Evolutionary conservation across 2,329 filamentous ascomycete species (phyloP).

Genomic region (Cordyceps tenuipes): DNA sequence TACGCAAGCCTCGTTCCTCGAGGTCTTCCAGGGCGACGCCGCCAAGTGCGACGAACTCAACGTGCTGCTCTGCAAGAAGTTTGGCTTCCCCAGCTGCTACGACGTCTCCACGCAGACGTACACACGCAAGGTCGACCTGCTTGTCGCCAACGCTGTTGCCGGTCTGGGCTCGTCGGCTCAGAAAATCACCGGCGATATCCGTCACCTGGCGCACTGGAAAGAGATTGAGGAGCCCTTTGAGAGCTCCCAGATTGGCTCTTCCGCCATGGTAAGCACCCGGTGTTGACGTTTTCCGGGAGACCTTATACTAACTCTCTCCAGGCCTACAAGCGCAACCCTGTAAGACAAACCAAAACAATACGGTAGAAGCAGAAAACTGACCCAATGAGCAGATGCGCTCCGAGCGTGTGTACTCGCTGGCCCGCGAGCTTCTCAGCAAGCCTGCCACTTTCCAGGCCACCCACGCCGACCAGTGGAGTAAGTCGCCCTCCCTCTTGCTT

Average conservation of each 20-base stretch:
- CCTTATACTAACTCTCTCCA: background rate
- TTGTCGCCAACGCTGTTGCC: conserved; percentile 71
- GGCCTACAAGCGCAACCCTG: conserved; percentile 38
- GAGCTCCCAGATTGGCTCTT: conserved; percentile 65
- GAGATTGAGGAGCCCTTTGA: conserved; percentile 82
- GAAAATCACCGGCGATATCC: conserved; percentile 66
- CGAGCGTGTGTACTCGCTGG: conserved; percentile 37
- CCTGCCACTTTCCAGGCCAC: conserved; percentile 26
- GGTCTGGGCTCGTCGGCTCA: conserved; percentile 68
- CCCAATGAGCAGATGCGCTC: conserved; percentile 32
- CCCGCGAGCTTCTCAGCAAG: conserved; percentile 37
- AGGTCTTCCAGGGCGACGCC: conserved; percentile 37
- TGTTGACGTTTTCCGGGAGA: background rate
- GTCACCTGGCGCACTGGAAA: conserved; percentile 67
- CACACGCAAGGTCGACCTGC: conserved; percentile 73
- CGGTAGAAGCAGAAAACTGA: conserved; percentile 21
- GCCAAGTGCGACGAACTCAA: conserved; percentile 47
- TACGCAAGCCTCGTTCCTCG: conserved; percentile 65
- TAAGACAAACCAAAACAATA: conserved; percentile 3
- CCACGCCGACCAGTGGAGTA: conserved; percentile 23
- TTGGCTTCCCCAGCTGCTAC: conserved; percentile 43
- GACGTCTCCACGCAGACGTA: conserved; percentile 58
- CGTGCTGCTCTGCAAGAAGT: conserved; percentile 45
- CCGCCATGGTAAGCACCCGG: conserved; percentile 17
- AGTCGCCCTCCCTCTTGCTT: conserved; percentile 13